Percentiles rank a stretch among this genome's conserved stretches.
Conservation (phyloP, 352 stramenopile species). For the Blastocystis sp. region DNA sequence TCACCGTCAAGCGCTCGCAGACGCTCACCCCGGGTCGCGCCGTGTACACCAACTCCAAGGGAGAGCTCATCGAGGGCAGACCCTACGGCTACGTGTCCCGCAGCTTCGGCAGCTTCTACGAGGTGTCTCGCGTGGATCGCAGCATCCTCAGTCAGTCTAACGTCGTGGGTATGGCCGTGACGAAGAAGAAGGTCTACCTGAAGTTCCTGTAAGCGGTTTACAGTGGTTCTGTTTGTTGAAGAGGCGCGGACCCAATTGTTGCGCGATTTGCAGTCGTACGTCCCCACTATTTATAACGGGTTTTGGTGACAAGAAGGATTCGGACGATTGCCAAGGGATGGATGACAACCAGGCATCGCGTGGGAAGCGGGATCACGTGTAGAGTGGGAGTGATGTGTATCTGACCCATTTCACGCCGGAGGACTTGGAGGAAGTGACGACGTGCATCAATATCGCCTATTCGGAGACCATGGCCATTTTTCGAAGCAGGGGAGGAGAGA, state of each 20-base stretch:
- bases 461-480: slow-evolving; percentile 59
- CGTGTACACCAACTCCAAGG: slow-evolving; percentile 60
- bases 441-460: slow-evolving; percentile 58
- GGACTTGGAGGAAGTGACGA: slow-evolving; percentile 29
- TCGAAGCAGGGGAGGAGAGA: background rate
- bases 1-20: background rate
- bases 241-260: background rate
- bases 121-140: background rate
- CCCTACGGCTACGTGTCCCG: slow-evolving; percentile 19
- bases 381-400: slow-evolving; percentile 27
- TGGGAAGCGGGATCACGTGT: background rate
- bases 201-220: slow-evolving; percentile 42
- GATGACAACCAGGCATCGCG: background rate
- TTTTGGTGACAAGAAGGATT: too few species aligned
- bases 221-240: background rate
- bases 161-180: slow-evolving; percentile 32
- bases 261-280: background rate
- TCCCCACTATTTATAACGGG: background rate
- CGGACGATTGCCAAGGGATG: background rate
- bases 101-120: slow-evolving; percentile 35
- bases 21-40: slow-evolving; percentile 18
- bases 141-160: slow-evolving; percentile 17
- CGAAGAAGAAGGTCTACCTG: slow-evolving; percentile 43
- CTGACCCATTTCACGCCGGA: slow-evolving; percentile 1
- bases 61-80: slow-evolving; percentile 29